Conservation (phyloP, 495 filamentous ascomycete genomes). For the Annulohypoxylon stygium region DNA sequence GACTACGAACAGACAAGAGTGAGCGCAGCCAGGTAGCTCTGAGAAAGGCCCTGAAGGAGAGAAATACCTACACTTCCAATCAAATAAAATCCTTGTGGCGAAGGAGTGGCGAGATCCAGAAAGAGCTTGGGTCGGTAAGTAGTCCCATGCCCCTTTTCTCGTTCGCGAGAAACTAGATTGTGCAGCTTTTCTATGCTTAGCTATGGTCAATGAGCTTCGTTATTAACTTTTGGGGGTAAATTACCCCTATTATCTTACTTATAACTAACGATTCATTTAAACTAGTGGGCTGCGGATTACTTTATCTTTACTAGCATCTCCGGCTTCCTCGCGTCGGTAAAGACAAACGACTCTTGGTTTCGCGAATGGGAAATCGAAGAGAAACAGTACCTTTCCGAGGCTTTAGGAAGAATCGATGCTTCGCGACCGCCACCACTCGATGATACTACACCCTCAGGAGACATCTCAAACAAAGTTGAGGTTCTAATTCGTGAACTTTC, state of each 20-base stretch:
- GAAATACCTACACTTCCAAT: constrained; percentile 72
- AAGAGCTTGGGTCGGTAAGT: constrained; percentile 70
- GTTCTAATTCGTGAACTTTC: constrained; percentile 67
- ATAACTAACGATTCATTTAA: background rate
- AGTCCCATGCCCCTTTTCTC: background rate
- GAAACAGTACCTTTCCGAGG: constrained; percentile 69
- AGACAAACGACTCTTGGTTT: constrained; percentile 50
- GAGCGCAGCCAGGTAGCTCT: constrained; percentile 57
- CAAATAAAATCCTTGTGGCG: constrained; percentile 71
- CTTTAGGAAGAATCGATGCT: constrained; percentile 62
- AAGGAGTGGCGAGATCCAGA: constrained; percentile 64
- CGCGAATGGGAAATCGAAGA: constrained; percentile 65
- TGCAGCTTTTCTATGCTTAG: background rate
- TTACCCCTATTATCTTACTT: background rate
- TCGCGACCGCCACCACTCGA: constrained; percentile 45
- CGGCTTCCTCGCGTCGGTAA: constrained; percentile 57
- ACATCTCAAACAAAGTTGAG: constrained; percentile 67
- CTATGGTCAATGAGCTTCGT: background rate
- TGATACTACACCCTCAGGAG: constrained; percentile 33
- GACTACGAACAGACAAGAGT: constrained; percentile 57
- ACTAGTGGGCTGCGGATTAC: constrained; percentile 75
- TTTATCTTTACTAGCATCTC: constrained; percentile 72
- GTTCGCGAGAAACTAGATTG: background rate
- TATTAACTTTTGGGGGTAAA: background rate
- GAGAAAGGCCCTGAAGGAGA: constrained; percentile 59